phyloP scores from a whole-genome alignment of 345 rosid genomes.

The Boechera divaricarpa region DNA sequence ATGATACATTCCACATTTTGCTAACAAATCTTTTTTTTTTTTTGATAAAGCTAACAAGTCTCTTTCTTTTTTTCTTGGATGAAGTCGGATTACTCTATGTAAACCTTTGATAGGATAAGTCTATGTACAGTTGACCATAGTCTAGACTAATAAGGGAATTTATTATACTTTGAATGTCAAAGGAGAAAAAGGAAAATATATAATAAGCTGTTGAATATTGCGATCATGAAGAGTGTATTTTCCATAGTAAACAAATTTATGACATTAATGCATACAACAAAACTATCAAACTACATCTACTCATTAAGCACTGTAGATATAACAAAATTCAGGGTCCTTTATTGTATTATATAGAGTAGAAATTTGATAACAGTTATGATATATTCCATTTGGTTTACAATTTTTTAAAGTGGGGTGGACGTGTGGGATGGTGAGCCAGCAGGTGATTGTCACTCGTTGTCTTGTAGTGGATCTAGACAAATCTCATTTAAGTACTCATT shows the following conservation, averaged over 20 bases:
- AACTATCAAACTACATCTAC: neutral
- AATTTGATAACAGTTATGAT: neutral
- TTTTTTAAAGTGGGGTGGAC: slow-evolving; percentile 12
- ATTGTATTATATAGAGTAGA: neutral
- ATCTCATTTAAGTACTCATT: slow-evolving; percentile 18
- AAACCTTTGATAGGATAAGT: no score
- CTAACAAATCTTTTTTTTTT: neutral
- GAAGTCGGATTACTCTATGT: neutral
- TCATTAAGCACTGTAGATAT: neutral
- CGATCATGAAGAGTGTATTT: neutral
- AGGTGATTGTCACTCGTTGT: slow-evolving; percentile 40
- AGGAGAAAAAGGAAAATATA: neutral
- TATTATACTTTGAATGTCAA: neutral
- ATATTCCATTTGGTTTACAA: neutral
- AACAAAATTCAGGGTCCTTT: neutral
- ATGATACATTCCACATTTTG: neutral
- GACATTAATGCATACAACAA: neutral
- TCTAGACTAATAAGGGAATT: neutral
- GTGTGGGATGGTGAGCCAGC: slow-evolving; percentile 42
- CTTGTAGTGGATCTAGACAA: slow-evolving; percentile 36
- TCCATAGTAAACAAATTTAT: neutral
- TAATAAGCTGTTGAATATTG: neutral
- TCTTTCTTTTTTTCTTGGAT: neutral
- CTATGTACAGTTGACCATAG: no score
- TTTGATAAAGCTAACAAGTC: no score